Conservation (phyloP, 345 rosid species). For the Arabis alpina region DNA sequence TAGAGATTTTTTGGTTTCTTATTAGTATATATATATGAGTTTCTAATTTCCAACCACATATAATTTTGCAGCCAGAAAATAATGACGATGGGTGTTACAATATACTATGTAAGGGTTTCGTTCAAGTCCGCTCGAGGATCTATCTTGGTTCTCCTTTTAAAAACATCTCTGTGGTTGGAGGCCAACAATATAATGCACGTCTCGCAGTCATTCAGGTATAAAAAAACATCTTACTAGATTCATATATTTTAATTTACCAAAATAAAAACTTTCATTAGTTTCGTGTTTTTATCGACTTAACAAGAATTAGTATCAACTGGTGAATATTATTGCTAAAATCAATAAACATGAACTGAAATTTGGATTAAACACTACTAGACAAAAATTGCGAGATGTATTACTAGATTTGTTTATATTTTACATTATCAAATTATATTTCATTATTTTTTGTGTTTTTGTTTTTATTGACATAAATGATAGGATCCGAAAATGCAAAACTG, state of each 20-base stretch:
- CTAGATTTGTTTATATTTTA: no score
- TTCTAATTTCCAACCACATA: background rate
- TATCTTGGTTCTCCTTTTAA: constrained; percentile 4
- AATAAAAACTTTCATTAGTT: no score
- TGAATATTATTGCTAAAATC: no score
- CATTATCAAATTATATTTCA: background rate
- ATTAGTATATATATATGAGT: background rate
- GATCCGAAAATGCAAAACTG: background rate
- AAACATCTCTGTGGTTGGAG: constrained; percentile 8
- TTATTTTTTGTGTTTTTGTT: no score
- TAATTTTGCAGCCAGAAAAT: background rate
- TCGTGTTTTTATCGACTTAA: no score
- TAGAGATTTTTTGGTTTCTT: background rate
- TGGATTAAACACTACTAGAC: no score
- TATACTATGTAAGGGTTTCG: background rate
- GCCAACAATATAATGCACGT: background rate
- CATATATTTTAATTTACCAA: no score
- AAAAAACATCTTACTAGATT: background rate
- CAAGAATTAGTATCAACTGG: no score
- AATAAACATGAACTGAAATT: no score
- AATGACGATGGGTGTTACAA: background rate
- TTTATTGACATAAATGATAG: background rate
- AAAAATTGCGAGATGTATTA: no score
- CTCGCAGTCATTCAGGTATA: constrained; percentile 17
- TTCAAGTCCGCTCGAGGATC: background rate